Evolutionary conservation across 2,329 filamentous ascomycete species (phyloP), one percentile per base, ranked within the genome.

Genomic region (Dothistroma pini): DNA sequence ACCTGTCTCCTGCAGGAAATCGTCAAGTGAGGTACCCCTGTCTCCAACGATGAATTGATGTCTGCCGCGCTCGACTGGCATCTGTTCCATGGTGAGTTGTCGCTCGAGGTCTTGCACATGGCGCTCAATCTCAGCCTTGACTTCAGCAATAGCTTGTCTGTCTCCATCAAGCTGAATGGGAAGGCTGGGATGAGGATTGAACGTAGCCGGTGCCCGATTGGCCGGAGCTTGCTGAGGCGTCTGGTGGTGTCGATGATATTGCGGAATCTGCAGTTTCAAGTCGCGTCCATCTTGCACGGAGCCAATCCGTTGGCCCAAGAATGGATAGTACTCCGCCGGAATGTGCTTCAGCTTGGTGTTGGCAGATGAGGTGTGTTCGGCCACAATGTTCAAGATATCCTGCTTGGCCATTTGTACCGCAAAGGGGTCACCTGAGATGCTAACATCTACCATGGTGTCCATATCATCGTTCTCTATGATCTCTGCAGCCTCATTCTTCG

Each of bases 41-140:
- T 93, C 87, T 56, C 93, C 93, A 65, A 96, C 87, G 72, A 99
- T 95, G 80, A 97, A 97, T 75, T 96, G 93, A 75, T 97, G 95
- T 56, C 91, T 87, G 54, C 91, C 91, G 64, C 89, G 88, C 75
- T 93, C 89, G 68, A 97, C 91, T 6, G 89, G 85, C 48, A 92
- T 80, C 75, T 96, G 88, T 68, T 95, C 86, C 54, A 95, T 80
- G 48, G 88, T 85, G 54, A 97, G 81, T 73, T 90, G 86, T 61
- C 86, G 85, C 67, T 88, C 86, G 22, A 99, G 84, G 71, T 93
- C 84, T 63, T 88, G 85, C 7, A 87, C 91, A 61, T 88, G 85
- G 54, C 86, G 86, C 76, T 97, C 92, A 66, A 97, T 89, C 70
- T 90, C 87, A 49, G 88, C 86, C 61, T 89, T 89, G 29, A 88